Evolutionary conservation across 805 yeast species (phyloP).

Genomic region (Yarrowia sp.): DNA sequence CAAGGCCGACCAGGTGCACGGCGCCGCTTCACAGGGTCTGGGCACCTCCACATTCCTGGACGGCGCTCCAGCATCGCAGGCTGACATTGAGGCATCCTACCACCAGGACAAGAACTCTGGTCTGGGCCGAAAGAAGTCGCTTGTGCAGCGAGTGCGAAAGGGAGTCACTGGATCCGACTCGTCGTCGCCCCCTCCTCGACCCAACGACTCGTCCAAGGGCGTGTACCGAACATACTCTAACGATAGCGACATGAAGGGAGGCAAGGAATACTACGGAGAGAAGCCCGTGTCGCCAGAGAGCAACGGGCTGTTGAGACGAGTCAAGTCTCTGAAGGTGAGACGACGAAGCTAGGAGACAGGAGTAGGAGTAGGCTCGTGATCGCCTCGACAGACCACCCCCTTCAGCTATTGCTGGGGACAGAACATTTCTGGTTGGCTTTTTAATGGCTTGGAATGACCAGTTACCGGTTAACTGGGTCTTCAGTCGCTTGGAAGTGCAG

Average conservation of each 20-base stretch:
- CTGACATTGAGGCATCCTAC: conserved; percentile 52
- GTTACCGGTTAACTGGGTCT: conserved; percentile 10
- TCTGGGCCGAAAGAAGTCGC: conserved; percentile 81
- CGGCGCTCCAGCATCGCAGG: conserved; percentile 87
- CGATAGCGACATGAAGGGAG: conserved; percentile 36
- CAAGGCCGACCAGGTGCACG: conserved; percentile 79
- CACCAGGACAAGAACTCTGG: conserved; percentile 52
- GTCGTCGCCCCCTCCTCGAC: conserved; percentile 40
- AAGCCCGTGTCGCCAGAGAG: conserved; percentile 21
- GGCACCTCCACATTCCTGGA: conserved; percentile 93
- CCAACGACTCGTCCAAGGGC: conserved; percentile 41
- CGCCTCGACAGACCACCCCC: too few species aligned
- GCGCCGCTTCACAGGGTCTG: conserved; percentile 82
- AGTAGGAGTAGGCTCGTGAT: too few species aligned
- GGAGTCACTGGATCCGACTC: conserved; percentile 44
- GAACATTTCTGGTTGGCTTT: neutral
- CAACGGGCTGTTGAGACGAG: conserved; percentile 72
- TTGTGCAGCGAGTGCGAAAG: conserved; percentile 67
- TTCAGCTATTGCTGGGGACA: too few species aligned
- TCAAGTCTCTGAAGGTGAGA: conserved; percentile 80
- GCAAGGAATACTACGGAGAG: conserved; percentile 42
- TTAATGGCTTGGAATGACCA: neutral
- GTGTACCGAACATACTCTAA: conserved; percentile 39
- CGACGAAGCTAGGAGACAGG: neutral
- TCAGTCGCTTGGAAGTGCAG: neutral